A percentile compares a stretch with the other conserved stretches of the same genome.
Conservation (phyloP, 257 asterid species). For the Voacanga thouarsii region DNA sequence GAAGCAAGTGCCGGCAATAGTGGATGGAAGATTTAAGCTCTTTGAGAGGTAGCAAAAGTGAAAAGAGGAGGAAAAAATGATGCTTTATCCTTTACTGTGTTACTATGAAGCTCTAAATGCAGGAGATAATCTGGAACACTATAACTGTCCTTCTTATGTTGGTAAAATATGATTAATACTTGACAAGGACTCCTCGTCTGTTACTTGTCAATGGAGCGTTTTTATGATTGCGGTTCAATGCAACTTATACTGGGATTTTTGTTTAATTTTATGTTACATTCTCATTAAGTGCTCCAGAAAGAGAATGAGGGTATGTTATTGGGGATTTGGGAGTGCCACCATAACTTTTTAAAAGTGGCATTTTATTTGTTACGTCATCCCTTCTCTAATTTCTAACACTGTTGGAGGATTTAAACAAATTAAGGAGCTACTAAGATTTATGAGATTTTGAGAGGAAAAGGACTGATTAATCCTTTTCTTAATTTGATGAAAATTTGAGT, state of each 20-base stretch:
- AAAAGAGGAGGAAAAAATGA: background rate
- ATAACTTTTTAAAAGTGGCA: background rate
- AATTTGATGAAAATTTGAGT: too few species aligned
- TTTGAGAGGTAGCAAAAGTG: slow-evolving; percentile 60
- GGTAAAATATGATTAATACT: background rate
- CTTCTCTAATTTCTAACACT: too few species aligned
- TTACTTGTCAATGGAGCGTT: background rate
- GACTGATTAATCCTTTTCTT: too few species aligned
- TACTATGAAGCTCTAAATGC: background rate
- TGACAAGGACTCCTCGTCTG: background rate
- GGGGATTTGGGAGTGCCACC: background rate
- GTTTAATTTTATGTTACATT: background rate
- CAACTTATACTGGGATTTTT: background rate
- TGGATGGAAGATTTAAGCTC: slow-evolving; percentile 85
- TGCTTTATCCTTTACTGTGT: background rate
- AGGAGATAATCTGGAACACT: background rate
- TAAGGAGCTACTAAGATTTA: too few species aligned
- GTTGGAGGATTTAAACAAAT: too few species aligned
- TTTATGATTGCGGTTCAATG: background rate
- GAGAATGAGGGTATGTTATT: too few species aligned
- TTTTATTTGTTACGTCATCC: background rate
- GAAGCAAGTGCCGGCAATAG: slow-evolving; percentile 81
- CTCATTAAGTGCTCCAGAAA: background rate
- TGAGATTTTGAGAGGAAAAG: too few species aligned
- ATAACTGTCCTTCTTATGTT: too few species aligned